These are phyloP conservation scores for Dimocarpus longan DNA, from an alignment of 345 rosid genomes.

Conservation along the genomic window DNA sequence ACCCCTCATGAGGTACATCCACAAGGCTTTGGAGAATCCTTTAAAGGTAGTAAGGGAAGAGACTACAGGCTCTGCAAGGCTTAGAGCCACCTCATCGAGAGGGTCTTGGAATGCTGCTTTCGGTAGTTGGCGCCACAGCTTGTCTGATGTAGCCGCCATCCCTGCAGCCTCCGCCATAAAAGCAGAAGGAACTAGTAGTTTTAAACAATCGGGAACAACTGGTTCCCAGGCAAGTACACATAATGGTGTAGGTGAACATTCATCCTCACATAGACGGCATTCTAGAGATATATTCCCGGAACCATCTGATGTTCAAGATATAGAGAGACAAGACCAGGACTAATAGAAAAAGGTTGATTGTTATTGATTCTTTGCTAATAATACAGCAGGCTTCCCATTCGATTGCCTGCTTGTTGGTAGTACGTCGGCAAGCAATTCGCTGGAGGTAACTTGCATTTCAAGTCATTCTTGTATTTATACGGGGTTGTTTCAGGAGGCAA, in stretches of 20 bases:
- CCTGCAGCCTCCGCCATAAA: conserved; percentile 40
- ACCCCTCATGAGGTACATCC: conserved; percentile 90
- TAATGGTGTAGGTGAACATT: conserved; percentile 58
- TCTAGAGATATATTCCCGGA: conserved; percentile 92
- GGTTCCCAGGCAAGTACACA: conserved; percentile 85
- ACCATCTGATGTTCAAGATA: conserved; percentile 55
- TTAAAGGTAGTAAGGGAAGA: conserved; percentile 91
- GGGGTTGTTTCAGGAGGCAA: conserved; percentile 4
- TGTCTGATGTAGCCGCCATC: conserved; percentile 65
- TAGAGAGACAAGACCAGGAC: conserved; percentile 52
- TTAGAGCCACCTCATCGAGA: conserved; percentile 83
- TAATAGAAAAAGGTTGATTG: conserved; percentile 36
- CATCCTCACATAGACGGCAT: conserved; percentile 77
- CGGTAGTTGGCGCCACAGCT: conserved; percentile 94
- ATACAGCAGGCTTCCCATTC: conserved; percentile 47
- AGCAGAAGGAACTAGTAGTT: conserved; percentile 55
- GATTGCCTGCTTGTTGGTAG: conserved; percentile 30
- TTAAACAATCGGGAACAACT: conserved; percentile 68
- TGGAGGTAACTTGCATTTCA: conserved; percentile 18
- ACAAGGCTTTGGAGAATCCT: conserved; percentile 93
- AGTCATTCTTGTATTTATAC: conserved; percentile 1
- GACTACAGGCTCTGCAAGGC: conserved; percentile 63
- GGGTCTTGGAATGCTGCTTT: conserved; percentile 97
- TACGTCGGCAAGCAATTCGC: background rate
- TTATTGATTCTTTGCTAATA: conserved; percentile 67